These are phyloP conservation scores for Globisporangium canariense DNA, from an alignment of 352 stramenopile species.

Conservation along the genomic window DNA sequence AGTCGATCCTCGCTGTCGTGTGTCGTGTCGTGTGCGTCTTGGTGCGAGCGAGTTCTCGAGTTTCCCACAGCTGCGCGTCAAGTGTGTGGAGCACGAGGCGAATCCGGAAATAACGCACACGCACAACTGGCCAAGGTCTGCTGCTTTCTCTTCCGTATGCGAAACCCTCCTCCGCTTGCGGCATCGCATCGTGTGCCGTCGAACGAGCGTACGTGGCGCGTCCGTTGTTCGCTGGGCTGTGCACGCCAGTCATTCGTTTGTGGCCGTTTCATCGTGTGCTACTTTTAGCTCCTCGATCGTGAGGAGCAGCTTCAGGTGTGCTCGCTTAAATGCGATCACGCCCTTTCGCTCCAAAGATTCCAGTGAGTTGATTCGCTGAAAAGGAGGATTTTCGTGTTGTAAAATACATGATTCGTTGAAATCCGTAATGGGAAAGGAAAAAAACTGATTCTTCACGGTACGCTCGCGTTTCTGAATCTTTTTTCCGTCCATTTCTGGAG, in stretches of 20 bases:
- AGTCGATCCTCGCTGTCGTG: conserved; percentile 1
- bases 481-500: conserved; percentile 2
- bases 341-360: conserved; percentile 19
- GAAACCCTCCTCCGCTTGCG: background rate
- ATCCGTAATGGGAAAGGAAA: background rate
- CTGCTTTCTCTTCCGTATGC: background rate
- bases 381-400: background rate
- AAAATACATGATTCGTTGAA: conserved; percentile 2
- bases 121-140: background rate
- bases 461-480: conserved; percentile 14
- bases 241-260: conserved; percentile 12
- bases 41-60: background rate
- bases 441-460: background rate
- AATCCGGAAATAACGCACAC: conserved; percentile 10
- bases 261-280: background rate
- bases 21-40: background rate
- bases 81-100: conserved; percentile 8
- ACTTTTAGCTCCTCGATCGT: conserved; percentile 7
- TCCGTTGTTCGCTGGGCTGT: background rate
- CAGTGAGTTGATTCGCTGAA: background rate
- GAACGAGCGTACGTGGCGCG: conserved; percentile 9
- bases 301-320: conserved; percentile 1
- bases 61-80: conserved; percentile 16
- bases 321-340: conserved; percentile 7
- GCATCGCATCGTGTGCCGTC: background rate